Evolutionary conservation across 495 filamentous ascomycete genomes (phyloP).

Genomic region (Tuber magnatum): DNA sequence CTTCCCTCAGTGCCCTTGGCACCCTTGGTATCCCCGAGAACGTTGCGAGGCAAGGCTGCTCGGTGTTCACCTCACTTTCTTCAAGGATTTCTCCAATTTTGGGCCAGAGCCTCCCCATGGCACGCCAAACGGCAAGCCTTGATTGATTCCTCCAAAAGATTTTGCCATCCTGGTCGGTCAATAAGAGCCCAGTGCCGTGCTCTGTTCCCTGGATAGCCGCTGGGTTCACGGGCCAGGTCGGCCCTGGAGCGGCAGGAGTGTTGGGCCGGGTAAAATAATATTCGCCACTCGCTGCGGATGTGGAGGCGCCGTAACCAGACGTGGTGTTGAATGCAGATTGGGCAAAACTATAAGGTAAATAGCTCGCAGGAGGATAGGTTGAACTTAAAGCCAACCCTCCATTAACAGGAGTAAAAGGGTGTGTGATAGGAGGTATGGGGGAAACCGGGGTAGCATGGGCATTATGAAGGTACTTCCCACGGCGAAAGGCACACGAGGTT

Average conservation of each 20-base stretch:
- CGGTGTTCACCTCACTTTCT: constrained; percentile 20
- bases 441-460: not conserved
- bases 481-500: constrained; percentile 23
- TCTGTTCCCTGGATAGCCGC: constrained; percentile 7
- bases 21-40: not conserved
- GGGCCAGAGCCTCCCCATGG: constrained; percentile 33
- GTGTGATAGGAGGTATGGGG: not conserved
- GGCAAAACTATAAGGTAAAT: constrained; percentile 25
- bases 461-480: constrained; percentile 18
- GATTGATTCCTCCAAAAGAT: constrained; percentile 31
- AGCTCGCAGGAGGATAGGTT: constrained; percentile 5
- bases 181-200: constrained; percentile 14
- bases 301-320: constrained; percentile 26
- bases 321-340: constrained; percentile 28
- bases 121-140: constrained; percentile 30
- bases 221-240: constrained; percentile 27
- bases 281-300: constrained; percentile 25
- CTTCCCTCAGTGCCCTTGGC: not conserved
- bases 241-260: constrained; percentile 14
- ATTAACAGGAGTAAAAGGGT: not conserved
- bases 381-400: constrained; percentile 11
- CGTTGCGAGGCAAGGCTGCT: not conserved
- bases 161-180: constrained; percentile 21
- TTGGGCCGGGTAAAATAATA: constrained; percentile 28
- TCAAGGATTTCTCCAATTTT: constrained; percentile 29